Evolutionary conservation across 371 early-diverging fungal genomes (phyloP), one percentile per base, ranked within the genome.

Genomic region (Circinella umbellata): DNA sequence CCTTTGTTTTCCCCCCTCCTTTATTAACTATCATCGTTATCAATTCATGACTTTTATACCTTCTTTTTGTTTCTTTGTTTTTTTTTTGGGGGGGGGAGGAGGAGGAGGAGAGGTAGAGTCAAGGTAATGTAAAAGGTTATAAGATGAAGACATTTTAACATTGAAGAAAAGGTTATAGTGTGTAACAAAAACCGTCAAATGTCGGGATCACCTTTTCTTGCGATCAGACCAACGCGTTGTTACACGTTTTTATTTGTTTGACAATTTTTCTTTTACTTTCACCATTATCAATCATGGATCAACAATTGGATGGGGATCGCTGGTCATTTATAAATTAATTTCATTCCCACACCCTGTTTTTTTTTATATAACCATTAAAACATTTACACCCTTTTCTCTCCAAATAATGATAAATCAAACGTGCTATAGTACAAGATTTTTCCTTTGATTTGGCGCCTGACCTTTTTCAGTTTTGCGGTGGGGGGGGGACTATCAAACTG

Each of bases 221-320:
- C 67, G 67, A 67, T 67, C 67, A 67, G 67, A 67, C 67, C 67
- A 67, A 66, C 66, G 13, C 51, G 64, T 46, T 48, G 46, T 64
- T 46, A 49, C 64, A 48, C 64, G 27, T 48, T 48, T 64, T 34
- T 37, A 10, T 39, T 64, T 37, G 37, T 51, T 64, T 36, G 65
- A 35, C 53, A 46, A 61, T 4, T 39, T 39, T 10, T 6, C 39
- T 39, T 39, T 39, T 6, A 39, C 39, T 6, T 10, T 39, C 10
- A 6, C 39, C 62, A 61, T 46, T 37, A 39, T 46, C 62, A 46
- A 34, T 61, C 57, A 55, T 55, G 57, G 57, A 55, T 55, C 57
- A 55, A 55, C 57, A 55, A 55, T 63, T 47, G 63, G 63, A 63
- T 47, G 63, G 63, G 63, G 63, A 63, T 63, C 63, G 47, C 46